Percentiles rank a stretch among this genome's conserved stretches.
phyloP scores from a whole-genome alignment of 2,329 filamentous ascomycete genomes.

The Aspergillus aculeatinus region DNA sequence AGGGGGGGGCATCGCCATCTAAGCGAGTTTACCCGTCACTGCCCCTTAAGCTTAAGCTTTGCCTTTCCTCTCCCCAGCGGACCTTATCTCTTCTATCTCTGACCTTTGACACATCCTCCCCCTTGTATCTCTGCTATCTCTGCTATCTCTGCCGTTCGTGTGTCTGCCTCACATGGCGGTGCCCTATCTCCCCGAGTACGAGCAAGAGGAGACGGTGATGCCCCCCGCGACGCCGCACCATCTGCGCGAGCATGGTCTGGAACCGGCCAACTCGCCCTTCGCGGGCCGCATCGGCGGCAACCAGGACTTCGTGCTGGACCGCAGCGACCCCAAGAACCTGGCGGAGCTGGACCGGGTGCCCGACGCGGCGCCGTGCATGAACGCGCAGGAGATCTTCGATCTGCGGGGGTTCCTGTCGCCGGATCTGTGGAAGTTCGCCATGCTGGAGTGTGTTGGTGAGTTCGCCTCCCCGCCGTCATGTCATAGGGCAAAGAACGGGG shows the following conservation, averaged over 20 bases:
- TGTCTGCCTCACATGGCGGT: neutral
- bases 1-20: too few relatives aligned
- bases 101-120: neutral
- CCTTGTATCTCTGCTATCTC: neutral
- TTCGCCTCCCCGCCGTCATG: too few relatives aligned
- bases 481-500: too few relatives aligned
- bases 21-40: too few relatives aligned
- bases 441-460: conserved; percentile 43
- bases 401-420: conserved; percentile 34
- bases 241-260: neutral
- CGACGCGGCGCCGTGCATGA: conserved; percentile 46
- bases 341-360: conserved; percentile 35
- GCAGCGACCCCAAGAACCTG: conserved; percentile 29
- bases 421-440: conserved; percentile 43
- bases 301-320: conserved; percentile 34
- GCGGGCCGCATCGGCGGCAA: conserved; percentile 40
- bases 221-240: neutral
- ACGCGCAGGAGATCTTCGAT: conserved; percentile 36
- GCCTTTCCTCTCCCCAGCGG: too few relatives aligned
- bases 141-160: neutral
- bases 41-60: too few relatives aligned
- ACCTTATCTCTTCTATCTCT: neutral
- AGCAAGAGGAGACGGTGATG: conserved; percentile 3
- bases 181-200: conserved; percentile 18
- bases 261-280: conserved; percentile 27